Evolutionary conservation across 2,329 filamentous ascomycete genomes (phyloP), one percentile per base, ranked within the genome.

Genomic region (Cercospora zeina): DNA sequence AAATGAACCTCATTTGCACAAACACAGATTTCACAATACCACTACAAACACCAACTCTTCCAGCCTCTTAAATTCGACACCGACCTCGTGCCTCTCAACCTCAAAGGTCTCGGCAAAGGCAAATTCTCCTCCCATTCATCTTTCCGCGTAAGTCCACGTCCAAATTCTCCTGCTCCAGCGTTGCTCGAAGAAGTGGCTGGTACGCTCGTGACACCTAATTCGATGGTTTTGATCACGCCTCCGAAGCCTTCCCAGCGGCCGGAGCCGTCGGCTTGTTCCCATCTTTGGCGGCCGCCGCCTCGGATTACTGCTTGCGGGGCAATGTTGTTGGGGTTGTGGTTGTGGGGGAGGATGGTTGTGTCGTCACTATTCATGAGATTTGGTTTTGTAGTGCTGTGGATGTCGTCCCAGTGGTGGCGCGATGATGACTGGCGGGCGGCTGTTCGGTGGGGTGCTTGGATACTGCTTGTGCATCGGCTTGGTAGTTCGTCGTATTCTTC

Each of bases 211-310:
- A 66, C 62, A 37, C 64, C 64, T n/a, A 66, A 24, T 21, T 66
- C 62, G 0, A 64, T 36, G 1, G 62, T 66, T 50, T 62, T 62
- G 5, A 66, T 53, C 16, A 66, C 64, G 1, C 61, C 64, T n/a
- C 58, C 61, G 19, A 63, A 57, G 14, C 61, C 62, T 45, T 63
- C 64, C 59, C 61, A 62, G 19, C 58, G 45, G 45, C 64, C 64
- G 39, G 19, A 50, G 9, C 62, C 62, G 13, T 61, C 58, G 7
- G 54, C 45, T 27, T 55, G 50, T 19, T 61, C 62, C 62, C 62
- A 63, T 30, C 62, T 42, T 42, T 63, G 62, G 4, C 62, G 36
- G 9, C 62, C 62, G 9, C 64, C 61, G 14, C 58, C 64, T 39
- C 51, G 54, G 14, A 60, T 62, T 1, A 60, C 21, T 14, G 50